phyloP scores from a whole-genome alignment of 2,329 filamentous ascomycete species.

The Chalaropsis thielavioides region DNA sequence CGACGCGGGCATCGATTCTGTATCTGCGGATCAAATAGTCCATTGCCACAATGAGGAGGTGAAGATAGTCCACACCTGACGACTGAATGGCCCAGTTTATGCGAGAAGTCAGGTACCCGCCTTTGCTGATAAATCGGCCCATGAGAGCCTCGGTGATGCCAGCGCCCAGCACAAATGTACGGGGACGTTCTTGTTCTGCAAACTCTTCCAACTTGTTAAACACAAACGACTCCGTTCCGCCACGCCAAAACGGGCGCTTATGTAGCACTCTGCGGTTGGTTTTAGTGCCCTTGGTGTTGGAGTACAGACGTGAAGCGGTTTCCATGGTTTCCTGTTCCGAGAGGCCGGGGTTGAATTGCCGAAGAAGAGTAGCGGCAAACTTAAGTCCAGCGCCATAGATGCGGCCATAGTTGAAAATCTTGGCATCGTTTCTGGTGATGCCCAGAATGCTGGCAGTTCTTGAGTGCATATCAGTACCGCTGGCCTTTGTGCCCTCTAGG shows the following conservation, averaged over 20 bases:
- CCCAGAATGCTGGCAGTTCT: slow-evolving; percentile 83
- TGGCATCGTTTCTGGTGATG: slow-evolving; percentile 88
- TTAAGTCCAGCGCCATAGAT: slow-evolving; percentile 97
- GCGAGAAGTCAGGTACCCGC: slow-evolving; percentile 83
- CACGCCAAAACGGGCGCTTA: slow-evolving; percentile 77
- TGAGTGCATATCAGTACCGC: slow-evolving; percentile 86
- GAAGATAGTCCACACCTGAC: slow-evolving; percentile 90
- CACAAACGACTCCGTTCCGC: slow-evolving; percentile 91
- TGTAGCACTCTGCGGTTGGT: slow-evolving; percentile 59
- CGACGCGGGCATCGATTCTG: slow-evolving; percentile 69
- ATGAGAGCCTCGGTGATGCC: slow-evolving; percentile 94
- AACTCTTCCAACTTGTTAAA: slow-evolving; percentile 98
- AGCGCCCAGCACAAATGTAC: slow-evolving; percentile 82
- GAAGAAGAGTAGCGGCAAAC: slow-evolving; percentile 76
- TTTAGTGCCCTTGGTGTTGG: slow-evolving; percentile 78
- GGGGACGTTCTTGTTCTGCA: slow-evolving; percentile 79
- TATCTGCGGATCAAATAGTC: slow-evolving; percentile 79
- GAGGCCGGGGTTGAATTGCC: slow-evolving; percentile 81
- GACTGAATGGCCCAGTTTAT: slow-evolving; percentile 99
- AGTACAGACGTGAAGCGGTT: slow-evolving; percentile 69
- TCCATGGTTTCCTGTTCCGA: slow-evolving; percentile 63
- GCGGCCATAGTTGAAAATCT: slow-evolving; percentile 96
- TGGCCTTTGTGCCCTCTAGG: slow-evolving; percentile 84
- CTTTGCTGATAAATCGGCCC: slow-evolving; percentile 72
- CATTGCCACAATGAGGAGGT: slow-evolving; percentile 86